Evolutionary conservation across 345 rosid genomes (phyloP), one percentile per base, ranked within the genome.

Genomic region (Melaleuca alternifolia): DNA sequence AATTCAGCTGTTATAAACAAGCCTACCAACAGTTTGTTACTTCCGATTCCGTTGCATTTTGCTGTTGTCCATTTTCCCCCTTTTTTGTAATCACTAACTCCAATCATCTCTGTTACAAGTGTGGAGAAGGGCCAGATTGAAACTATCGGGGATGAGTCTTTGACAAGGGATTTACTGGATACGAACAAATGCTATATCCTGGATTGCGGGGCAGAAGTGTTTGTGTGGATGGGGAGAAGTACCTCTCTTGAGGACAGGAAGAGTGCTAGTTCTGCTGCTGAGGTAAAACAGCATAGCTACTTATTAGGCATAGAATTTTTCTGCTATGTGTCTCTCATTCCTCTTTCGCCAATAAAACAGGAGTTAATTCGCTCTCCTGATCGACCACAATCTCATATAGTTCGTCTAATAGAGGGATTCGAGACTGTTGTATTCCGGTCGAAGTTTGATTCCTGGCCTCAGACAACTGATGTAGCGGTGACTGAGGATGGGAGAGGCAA

Each of bases 401-500:
- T 96, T 86, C 94, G 96, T 87, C 91, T 98, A 85, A 98, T 98
- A 88, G 99, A 96, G 92, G 99, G 99, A 87, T 96, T 94, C 89
- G 99, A 98, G 93, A 95, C 99, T 1, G 98, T 98, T 84, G 91
- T 92, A 92, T 96, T 98, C 89, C 91, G 96, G 86, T 95, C 95
- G 4, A 96, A 95, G 91, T 98, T 98, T 92, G 96, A 94, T 84
- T 93, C 96, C 56, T 98, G 99, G 99, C 98, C 99, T 21, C 89
- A 91, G 89, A 87, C 92, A 53, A 88, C 90, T 89, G 90, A 92
- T 53, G 94, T 88, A 84, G 87, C 98, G 46, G 97, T 95, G 54
- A 92, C 99, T 10, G 96, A 94, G 92, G 99, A 96, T 90, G 99
- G 99, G 87, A 93, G 98, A 91, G 98, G 99, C 93, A 96, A 96